Evolutionary conservation across 805 yeast species (phyloP).

Genomic region (Spathaspora sp.): DNA sequence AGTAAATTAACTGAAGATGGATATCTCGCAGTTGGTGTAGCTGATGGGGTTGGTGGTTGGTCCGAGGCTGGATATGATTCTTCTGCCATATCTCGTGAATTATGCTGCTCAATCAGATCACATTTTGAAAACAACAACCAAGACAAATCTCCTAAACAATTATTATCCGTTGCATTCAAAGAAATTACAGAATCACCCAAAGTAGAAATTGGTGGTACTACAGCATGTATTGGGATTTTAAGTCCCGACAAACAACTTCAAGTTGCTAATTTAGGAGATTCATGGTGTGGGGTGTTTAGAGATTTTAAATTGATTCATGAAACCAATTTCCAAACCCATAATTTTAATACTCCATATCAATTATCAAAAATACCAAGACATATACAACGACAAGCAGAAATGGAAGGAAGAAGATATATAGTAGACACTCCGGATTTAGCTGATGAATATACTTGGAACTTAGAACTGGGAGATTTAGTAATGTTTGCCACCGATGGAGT

Average conservation of each 20-base stretch:
- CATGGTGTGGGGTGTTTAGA: conserved; percentile 89
- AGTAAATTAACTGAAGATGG: conserved; percentile 35
- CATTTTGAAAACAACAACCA: conserved; percentile 20
- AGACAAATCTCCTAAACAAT: conserved; percentile 36
- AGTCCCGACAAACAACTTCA: conserved; percentile 52
- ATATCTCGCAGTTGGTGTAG: conserved; percentile 65
- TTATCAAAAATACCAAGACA: conserved; percentile 76
- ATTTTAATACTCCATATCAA: conserved; percentile 90
- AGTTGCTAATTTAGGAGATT: conserved; percentile 87
- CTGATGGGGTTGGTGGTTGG: conserved; percentile 99
- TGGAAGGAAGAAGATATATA: conserved; percentile 59
- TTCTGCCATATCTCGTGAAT: conserved; percentile 77
- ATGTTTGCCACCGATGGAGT: conserved; percentile 93
- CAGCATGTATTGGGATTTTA: conserved; percentile 80
- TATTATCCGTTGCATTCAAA: conserved; percentile 56
- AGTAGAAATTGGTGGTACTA: conserved; percentile 89
- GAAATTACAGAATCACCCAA: conserved; percentile 49
- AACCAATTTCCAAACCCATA: conserved; percentile 77
- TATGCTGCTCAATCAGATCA: conserved; percentile 55
- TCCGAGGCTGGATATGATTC: conserved; percentile 88
- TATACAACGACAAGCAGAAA: conserved; percentile 49
- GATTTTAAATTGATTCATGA: conserved; percentile 55
- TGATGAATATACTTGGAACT: conserved; percentile 61
- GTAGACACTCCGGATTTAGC: conserved; percentile 69
- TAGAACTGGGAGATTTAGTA: conserved; percentile 70